A percentile compares a stretch with the other conserved stretches of the same genome.
These are phyloP conservation scores for Talaromyces atroroseus DNA, from an alignment of 2,329 filamentous ascomycete genomes.

Conservation along the genomic window DNA sequence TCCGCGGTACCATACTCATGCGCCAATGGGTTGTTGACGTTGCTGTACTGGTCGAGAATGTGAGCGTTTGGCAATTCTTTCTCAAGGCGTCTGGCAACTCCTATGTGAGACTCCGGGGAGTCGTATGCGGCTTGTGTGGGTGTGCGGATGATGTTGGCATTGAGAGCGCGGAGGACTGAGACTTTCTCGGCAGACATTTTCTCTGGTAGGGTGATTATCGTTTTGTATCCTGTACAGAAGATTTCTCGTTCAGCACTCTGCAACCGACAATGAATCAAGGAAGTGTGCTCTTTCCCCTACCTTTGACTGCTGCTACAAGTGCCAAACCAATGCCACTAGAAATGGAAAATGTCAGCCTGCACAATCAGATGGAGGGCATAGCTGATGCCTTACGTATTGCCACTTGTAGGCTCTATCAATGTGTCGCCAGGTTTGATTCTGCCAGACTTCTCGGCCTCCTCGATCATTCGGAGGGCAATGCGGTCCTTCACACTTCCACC, in stretches of 20 bases:
- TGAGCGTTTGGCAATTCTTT: slow-evolving; percentile 97
- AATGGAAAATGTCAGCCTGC: neutral
- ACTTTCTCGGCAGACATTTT: slow-evolving; percentile 99
- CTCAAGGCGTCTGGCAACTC: slow-evolving; percentile 80
- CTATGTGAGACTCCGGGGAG: slow-evolving; percentile 92
- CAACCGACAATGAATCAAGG: neutral
- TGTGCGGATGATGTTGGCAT: slow-evolving; percentile 95
- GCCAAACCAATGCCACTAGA: slow-evolving; percentile 79
- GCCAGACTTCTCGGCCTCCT: slow-evolving; percentile 84
- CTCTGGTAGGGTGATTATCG: slow-evolving; percentile 96
- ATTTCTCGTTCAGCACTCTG: neutral
- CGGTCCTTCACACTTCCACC: slow-evolving; percentile 92
- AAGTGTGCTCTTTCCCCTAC: slow-evolving; percentile 17
- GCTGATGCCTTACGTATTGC: slow-evolving; percentile 64
- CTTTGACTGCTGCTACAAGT: slow-evolving; percentile 89
- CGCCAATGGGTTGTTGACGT: slow-evolving; percentile 83
- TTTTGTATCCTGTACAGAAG: slow-evolving; percentile 64
- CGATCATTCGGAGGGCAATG: slow-evolving; percentile 95
- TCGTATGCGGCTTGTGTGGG: slow-evolving; percentile 95
- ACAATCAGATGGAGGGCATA: neutral
- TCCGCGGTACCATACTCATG: slow-evolving; percentile 93
- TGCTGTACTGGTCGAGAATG: slow-evolving; percentile 94
- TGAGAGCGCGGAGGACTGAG: slow-evolving; percentile 83
- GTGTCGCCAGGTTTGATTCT: slow-evolving; percentile 97
- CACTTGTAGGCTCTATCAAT: slow-evolving; percentile 94